A percentile compares a stretch with the other conserved stretches of the same genome.
These are phyloP conservation scores for Microbotryum lychnidis-dioicae DNA, from an alignment of 1,284 basidiomycete genomes.

Conservation along the genomic window DNA sequence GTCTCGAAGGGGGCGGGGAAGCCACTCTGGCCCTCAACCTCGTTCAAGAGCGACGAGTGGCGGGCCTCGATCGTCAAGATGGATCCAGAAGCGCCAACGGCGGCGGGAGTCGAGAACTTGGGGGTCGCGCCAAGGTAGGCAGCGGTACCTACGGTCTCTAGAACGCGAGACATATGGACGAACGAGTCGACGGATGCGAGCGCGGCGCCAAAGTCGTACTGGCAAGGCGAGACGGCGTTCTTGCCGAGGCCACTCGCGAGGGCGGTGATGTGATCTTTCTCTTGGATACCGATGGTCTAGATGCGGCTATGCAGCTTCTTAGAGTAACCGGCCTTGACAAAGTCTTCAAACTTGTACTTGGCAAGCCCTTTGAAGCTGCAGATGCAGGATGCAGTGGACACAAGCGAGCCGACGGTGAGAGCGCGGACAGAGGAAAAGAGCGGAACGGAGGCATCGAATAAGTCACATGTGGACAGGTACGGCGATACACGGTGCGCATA, in stretches of 20 bases:
- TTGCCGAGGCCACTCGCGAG: background rate
- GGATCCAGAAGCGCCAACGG: constrained; percentile 15
- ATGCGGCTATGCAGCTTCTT: constrained; percentile 1
- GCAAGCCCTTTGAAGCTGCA: background rate
- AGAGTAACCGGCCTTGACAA: background rate
- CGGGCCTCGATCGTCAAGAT: constrained; percentile 47
- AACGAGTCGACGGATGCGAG: constrained; percentile 14
- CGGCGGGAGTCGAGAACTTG: constrained; percentile 17
- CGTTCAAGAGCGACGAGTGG: constrained; percentile 45
- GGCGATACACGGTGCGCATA: background rate
- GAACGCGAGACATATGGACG: constrained; percentile 23
- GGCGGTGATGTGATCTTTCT: background rate
- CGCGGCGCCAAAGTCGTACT: background rate
- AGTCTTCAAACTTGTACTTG: background rate
- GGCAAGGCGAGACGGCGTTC: background rate
- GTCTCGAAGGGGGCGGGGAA: constrained; percentile 30
- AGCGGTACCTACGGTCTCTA: constrained; percentile 34
- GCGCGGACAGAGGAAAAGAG: too few relatives aligned
- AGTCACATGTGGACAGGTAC: background rate
- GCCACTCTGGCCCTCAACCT: constrained; percentile 22
- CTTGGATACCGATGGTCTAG: constrained; percentile 1
- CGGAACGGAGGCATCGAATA: background rate
- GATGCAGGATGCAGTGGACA: too few relatives aligned
- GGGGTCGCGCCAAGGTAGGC: constrained; percentile 12
- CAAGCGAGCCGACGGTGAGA: background rate